A percentile compares a stretch with the other conserved stretches of the same genome.
Evolutionary conservation across 495 filamentous ascomycete genomes (phyloP).

Genomic region (Aspergillus bertholletiae): DNA sequence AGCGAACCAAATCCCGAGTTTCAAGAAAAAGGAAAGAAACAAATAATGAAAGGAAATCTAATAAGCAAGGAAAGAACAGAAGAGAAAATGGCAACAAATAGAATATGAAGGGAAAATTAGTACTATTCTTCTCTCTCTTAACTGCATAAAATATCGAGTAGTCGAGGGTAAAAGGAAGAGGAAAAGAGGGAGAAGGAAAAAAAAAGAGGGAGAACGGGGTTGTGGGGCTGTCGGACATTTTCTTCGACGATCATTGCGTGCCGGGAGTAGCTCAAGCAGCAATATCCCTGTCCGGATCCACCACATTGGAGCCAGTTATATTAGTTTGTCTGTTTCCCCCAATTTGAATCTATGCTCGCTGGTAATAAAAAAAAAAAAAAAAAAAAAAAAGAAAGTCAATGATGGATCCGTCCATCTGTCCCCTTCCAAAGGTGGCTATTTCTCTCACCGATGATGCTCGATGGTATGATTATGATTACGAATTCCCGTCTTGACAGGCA

Average conservation of each 20-base stretch:
- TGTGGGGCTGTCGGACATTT: conserved; percentile 17
- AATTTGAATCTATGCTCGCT: conserved; percentile 2
- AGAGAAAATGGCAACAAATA: no score
- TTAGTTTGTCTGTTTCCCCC: not conserved
- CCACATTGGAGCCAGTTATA: conserved; percentile 13
- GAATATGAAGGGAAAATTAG: no score
- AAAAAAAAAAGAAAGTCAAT: no score
- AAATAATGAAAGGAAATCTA: no score
- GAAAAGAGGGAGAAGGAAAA: not conserved
- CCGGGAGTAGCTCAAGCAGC: conserved; percentile 18
- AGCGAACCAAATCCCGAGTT: no score
- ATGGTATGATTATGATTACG: not conserved
- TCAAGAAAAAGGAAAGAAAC: no score
- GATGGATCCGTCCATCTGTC: not conserved
- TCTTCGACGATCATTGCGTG: conserved; percentile 19
- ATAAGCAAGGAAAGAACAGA: no score
- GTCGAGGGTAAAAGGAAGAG: no score
- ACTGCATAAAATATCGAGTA: no score
- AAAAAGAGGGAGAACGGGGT: not conserved
- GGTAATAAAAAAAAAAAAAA: not conserved
- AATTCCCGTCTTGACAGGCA: not conserved
- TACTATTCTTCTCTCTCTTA: no score
- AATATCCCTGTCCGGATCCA: conserved; percentile 13
- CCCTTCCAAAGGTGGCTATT: not conserved
- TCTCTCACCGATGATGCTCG: not conserved